Evolutionary conservation across 805 yeast species (phyloP), one percentile per base, ranked within the genome.

Genomic region (Metschnikowia borealis): DNA sequence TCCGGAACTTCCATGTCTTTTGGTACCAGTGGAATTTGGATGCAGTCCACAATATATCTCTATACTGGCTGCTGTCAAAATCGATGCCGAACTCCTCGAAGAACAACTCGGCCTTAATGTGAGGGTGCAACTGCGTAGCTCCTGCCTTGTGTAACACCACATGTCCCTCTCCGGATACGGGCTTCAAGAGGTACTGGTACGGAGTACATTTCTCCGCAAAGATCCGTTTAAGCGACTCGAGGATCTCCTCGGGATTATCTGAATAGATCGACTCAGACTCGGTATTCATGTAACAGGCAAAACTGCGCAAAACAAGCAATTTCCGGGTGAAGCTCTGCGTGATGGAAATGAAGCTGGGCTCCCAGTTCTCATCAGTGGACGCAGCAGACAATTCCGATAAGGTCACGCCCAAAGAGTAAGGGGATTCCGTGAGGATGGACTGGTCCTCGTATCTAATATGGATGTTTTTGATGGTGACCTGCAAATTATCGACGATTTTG

Each of bases 361-460:
- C 69, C 98, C 98, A 94, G 34, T 79, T 69, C 31, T 79, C 84
- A 66, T 92, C 91, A 0, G 98, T 84, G 1, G 97, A 89, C 0
- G 90, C 87, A 0, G 97, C 98, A 0, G 97, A 89, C 38, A 94
- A 74, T 68, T 94, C 98, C 38, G 81, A 79, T 44, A 94, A 75
- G 0, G 95, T 85, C 15, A 89, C 59, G 3, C 99, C 99, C 36
- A 90, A 68, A 0, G 97, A 77, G 57, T 87, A 88, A 2, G 97
- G 96, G 31, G 65, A 62, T 50, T 83, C 85, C 0, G 96, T 84
- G 56, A 89, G 83, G 4, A 81, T 77, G 6, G 78, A 71, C 51
- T 75, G 77, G 68, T 94, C 99, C 62, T 95, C 99, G 62, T 91
- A 94, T 50, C 99, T 77, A 18, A 94, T 67, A 66, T 94, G 99